Percentiles rank a stretch among this genome's conserved stretches.
These are phyloP conservation scores for Starmerella ratchasimensis DNA, from an alignment of 805 yeast species.

Conservation along the genomic window DNA sequence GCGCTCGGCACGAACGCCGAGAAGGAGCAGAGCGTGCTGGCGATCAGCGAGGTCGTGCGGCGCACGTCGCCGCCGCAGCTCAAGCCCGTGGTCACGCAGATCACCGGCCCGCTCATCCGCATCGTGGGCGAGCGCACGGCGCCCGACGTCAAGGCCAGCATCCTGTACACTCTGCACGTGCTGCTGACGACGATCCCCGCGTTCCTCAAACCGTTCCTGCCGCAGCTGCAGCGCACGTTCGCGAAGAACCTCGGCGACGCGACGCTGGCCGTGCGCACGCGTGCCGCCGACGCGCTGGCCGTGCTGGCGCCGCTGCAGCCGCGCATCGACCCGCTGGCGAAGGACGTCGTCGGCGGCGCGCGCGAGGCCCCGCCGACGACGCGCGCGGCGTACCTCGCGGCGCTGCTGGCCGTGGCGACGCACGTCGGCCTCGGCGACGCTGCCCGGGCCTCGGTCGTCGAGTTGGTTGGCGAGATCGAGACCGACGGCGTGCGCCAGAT, in stretches of 20 bases:
- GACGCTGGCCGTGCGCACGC: constrained; percentile 55
- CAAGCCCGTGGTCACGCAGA: constrained; percentile 78
- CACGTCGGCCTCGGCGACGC: constrained; percentile 73
- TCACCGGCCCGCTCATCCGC: constrained; percentile 96
- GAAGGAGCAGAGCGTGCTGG: constrained; percentile 76
- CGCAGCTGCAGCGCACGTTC: constrained; percentile 94
- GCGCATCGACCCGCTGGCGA: constrained; percentile 80
- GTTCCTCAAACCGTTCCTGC: constrained; percentile 86
- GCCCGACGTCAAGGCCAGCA: constrained; percentile 88
- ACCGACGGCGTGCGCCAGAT: constrained; percentile 30
- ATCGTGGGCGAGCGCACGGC: constrained; percentile 92
- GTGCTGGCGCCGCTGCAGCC: constrained; percentile 80
- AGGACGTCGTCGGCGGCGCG: constrained; percentile 65
- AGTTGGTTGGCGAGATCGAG: constrained; percentile 62
- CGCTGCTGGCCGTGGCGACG: constrained; percentile 64
- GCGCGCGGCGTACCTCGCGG: constrained; percentile 63
- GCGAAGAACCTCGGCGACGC: constrained; percentile 80
- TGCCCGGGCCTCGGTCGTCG: constrained; percentile 54
- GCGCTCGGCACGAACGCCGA: constrained; percentile 82
- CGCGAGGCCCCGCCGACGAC: constrained; percentile 55
- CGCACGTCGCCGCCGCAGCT: constrained; percentile 73
- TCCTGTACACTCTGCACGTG: constrained; percentile 66
- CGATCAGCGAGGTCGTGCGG: constrained; percentile 73
- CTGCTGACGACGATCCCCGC: constrained; percentile 75
- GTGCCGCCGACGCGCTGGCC: constrained; percentile 86